Evolutionary conservation across 768 basidiomycete genomes (phyloP).

Genomic region (Mycena crocata): DNA sequence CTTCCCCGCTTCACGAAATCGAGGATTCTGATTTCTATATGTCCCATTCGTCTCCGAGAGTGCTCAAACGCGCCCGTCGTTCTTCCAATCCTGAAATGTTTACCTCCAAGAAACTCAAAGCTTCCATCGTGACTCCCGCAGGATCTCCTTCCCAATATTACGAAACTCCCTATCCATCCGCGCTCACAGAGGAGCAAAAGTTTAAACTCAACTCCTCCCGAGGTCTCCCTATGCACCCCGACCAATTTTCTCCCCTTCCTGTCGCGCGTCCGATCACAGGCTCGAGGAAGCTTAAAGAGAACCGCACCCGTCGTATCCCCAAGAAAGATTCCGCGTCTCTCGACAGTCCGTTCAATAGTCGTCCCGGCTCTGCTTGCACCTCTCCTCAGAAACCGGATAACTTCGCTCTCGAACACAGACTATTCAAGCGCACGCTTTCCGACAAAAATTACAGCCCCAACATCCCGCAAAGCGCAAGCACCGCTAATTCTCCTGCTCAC

Average conservation of each 20-base stretch:
- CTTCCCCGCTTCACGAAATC: constrained; percentile 36
- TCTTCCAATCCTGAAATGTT: constrained; percentile 43
- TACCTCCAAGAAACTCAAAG: constrained; percentile 48
- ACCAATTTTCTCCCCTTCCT: constrained; percentile 59
- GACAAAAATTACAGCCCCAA: constrained; percentile 33
- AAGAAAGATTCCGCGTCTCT: constrained; percentile 40
- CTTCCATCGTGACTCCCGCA: constrained; percentile 30
- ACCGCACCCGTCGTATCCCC: constrained; percentile 21
- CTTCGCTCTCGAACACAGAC: constrained; percentile 17
- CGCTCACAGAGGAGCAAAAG: constrained; percentile 42
- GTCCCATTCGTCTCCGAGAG: constrained; percentile 56
- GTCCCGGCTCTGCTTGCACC: constrained; percentile 52
- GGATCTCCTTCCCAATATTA: constrained; percentile 31
- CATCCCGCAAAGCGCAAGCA: constrained; percentile 33
- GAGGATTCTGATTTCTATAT: constrained; percentile 41
- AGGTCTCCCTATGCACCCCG: constrained; percentile 36
- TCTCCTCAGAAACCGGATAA: constrained; percentile 45
- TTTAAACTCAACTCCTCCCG: constrained; percentile 39
- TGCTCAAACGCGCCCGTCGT: constrained; percentile 61
- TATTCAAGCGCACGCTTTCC: constrained; percentile 53
- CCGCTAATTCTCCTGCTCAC: constrained; percentile 30
- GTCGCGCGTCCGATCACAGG: constrained; percentile 42
- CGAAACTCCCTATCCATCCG: constrained; percentile 42
- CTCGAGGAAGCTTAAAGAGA: constrained; percentile 39
- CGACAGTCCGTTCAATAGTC: constrained; percentile 61